Evolutionary conservation across 2,329 filamentous ascomycete genomes (phyloP).

Genomic region (Bipolaris oryzae): DNA sequence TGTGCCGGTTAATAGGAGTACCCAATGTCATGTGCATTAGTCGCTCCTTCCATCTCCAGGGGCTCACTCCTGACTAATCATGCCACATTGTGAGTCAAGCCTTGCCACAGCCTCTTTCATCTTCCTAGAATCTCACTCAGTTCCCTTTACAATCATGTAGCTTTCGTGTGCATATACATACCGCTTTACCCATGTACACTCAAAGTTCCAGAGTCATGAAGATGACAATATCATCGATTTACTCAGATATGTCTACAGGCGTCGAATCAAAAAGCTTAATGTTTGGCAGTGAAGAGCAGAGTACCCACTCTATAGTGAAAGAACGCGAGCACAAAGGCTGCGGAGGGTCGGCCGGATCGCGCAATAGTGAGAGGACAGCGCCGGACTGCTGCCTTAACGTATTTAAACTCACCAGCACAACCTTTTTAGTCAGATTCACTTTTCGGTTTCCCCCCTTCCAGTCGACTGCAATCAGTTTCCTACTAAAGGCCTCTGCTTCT

Average conservation of each 20-base stretch:
- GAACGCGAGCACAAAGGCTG: background rate
- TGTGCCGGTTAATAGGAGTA: too few relatives aligned
- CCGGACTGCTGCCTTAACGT: background rate
- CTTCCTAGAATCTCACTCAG: too few relatives aligned
- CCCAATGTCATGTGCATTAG: background rate
- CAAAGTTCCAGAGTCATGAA: too few relatives aligned
- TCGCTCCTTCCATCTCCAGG: background rate
- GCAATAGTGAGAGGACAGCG: slow-evolving; percentile 1
- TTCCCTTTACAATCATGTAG: too few relatives aligned
- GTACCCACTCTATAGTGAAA: background rate
- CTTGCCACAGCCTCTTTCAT: too few relatives aligned
- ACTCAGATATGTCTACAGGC: background rate
- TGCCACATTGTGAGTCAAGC: background rate
- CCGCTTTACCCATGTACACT: background rate
- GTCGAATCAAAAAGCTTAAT: too few relatives aligned
- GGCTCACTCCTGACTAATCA: background rate
- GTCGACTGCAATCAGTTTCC: background rate
- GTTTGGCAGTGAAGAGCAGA: background rate
- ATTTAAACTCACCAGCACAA: background rate
- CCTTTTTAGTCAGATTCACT: background rate
- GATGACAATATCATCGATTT: too few relatives aligned
- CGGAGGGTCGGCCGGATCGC: background rate
- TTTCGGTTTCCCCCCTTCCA: background rate
- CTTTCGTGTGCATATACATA: too few relatives aligned
- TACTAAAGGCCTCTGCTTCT: background rate